A percentile compares a stretch with the other conserved stretches of the same genome.
Conservation (phyloP, 192 early-diverging fungal species). For the Phlyctochytrium bullatum region DNA sequence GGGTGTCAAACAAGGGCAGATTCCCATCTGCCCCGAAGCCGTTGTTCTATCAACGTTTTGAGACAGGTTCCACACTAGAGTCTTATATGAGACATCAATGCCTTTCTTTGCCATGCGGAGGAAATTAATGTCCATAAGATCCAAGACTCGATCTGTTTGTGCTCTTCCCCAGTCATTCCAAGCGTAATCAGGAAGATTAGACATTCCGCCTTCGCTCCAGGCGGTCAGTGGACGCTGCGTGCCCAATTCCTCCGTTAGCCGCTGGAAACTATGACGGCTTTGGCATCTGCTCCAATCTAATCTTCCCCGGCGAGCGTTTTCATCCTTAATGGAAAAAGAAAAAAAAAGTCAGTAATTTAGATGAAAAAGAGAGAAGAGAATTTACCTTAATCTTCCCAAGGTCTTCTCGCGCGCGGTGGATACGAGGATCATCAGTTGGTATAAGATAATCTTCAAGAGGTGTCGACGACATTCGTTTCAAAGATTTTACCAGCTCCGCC, state of each 20-base stretch:
- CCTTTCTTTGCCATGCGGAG: constrained; percentile 30
- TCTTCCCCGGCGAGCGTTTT: constrained; percentile 13
- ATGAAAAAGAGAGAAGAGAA: neutral
- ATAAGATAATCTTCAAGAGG: constrained; percentile 47
- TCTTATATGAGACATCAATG: constrained; percentile 42
- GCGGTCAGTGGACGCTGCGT: constrained; percentile 37
- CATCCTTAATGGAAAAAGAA: neutral
- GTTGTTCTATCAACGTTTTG: constrained; percentile 47
- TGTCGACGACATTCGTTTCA: constrained; percentile 28
- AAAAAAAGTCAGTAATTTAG: neutral
- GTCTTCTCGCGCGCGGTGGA: constrained; percentile 30
- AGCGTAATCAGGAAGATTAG: constrained; percentile 22
- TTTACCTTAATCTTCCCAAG: constrained; percentile 20
- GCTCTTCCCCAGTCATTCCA: constrained; percentile 35
- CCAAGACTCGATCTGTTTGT: constrained; percentile 44
- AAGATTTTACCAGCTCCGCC: constrained; percentile 21
- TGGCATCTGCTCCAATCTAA: constrained; percentile 44
- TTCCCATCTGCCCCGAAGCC: constrained; percentile 17
- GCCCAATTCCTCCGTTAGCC: constrained; percentile 38
- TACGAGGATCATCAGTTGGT: constrained; percentile 40
- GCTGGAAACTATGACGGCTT: constrained; percentile 34
- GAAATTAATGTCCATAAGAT: constrained; percentile 44
- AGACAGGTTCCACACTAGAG: constrained; percentile 44
- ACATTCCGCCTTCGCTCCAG: constrained; percentile 43
- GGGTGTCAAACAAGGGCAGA: constrained; percentile 46